These are phyloP conservation scores for Suaeda aralocaspica DNA, from an alignment of 148 eudicot species.

Conservation along the genomic window DNA sequence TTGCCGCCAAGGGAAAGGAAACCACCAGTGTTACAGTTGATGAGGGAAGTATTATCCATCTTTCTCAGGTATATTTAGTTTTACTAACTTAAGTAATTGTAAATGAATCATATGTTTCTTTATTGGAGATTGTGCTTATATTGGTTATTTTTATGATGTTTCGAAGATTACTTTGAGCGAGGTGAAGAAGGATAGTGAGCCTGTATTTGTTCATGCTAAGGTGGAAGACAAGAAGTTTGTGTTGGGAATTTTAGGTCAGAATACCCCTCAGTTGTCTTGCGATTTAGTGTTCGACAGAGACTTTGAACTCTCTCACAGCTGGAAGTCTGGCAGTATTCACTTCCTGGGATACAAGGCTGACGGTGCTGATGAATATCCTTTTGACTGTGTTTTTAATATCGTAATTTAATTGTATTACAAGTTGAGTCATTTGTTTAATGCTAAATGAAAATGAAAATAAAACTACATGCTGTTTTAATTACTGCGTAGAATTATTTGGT, in stretches of 20 bases:
- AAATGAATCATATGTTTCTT: not conserved
- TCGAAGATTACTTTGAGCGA: slow-evolving; percentile 70
- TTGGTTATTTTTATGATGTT: not conserved
- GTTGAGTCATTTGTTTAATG: not conserved
- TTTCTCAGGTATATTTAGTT: slow-evolving; percentile 53
- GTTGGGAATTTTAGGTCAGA: slow-evolving; percentile 55
- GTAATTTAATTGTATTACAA: not conserved
- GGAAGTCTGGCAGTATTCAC: slow-evolving; percentile 73
- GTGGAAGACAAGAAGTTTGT: slow-evolving; percentile 38
- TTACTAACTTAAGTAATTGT: not conserved
- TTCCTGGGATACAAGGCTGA: slow-evolving; percentile 59
- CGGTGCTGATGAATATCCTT: slow-evolving; percentile 37
- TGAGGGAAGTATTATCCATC: slow-evolving; percentile 39
- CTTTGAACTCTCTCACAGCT: slow-evolving; percentile 81
- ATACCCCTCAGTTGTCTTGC: slow-evolving; percentile 51
- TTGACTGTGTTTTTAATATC: not conserved
- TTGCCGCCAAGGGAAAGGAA: slow-evolving; percentile 63
- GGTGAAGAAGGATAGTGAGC: slow-evolving; percentile 47
- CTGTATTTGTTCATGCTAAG: slow-evolving; percentile 38
- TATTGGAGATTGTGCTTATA: not conserved
- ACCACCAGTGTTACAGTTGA: slow-evolving; percentile 38
- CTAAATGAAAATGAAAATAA: not conserved
- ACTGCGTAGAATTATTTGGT: too few species aligned
- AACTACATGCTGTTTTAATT: too few species aligned
- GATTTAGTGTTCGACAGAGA: slow-evolving; percentile 76